Conservation (phyloP, 176 grass and related monocot species). For the Eragrostis curvula region DNA sequence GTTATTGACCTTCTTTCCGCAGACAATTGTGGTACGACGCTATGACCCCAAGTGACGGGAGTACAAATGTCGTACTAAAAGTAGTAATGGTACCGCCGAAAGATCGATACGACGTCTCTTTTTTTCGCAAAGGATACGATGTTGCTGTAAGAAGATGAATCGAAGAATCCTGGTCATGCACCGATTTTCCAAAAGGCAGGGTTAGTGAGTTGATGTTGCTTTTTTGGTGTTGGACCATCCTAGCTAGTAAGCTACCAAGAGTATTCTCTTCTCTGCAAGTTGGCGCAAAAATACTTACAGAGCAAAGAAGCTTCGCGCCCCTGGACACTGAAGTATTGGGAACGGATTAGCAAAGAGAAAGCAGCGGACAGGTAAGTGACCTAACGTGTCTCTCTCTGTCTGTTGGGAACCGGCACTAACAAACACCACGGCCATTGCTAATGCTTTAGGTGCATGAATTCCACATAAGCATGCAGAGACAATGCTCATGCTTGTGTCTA, state of each 20-base stretch:
- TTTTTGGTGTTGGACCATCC: slow-evolving; percentile 1
- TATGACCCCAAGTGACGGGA: not conserved
- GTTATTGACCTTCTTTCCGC: not conserved
- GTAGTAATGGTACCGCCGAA: slow-evolving; percentile 23
- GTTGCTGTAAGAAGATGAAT: not conserved
- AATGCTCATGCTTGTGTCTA: not conserved
- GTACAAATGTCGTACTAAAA: not conserved
- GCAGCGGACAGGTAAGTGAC: too few species aligned
- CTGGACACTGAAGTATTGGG: not conserved
- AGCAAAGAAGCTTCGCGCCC: not conserved
- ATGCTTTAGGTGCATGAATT: not conserved
- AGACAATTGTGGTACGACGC: not conserved
- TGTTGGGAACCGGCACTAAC: not conserved
- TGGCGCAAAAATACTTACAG: not conserved
- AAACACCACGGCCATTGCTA: not conserved
- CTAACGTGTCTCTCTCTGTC: not conserved
- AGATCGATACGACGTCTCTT: not conserved
- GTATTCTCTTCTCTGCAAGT: too few species aligned
- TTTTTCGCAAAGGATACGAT: too few species aligned
- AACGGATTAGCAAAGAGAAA: not conserved
- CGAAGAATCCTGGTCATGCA: not conserved
- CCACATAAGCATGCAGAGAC: not conserved
- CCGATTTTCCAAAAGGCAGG: not conserved
- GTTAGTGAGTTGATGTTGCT: not conserved
- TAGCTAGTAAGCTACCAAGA: not conserved